Evolutionary conservation across 768 basidiomycete genomes (phyloP).

Genomic region (Pisolithus microcarpus): DNA sequence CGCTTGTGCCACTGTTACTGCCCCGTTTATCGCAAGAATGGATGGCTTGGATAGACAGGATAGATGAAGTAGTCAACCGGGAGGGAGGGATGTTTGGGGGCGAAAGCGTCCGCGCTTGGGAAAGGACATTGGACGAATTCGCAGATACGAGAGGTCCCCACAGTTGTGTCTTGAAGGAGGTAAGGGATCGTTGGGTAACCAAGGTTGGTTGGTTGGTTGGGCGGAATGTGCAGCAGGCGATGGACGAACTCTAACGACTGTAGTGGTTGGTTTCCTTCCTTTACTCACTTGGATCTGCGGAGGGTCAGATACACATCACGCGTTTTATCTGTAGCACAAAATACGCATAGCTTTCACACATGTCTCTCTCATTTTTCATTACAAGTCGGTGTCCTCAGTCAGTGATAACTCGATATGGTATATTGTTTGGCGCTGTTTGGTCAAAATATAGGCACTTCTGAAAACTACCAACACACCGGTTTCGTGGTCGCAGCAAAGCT

Average conservation of each 20-base stretch:
- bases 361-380: no score
- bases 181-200: conserved; percentile 60
- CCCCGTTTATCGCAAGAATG: conserved; percentile 68
- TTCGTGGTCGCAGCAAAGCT: no score
- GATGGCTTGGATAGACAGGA: conserved; percentile 65
- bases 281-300: no score
- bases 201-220: conserved; percentile 80
- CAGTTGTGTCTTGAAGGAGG: conserved; percentile 36
- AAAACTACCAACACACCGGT: no score
- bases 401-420: no score
- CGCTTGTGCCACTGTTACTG: conserved; percentile 50
- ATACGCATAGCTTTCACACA: no score
- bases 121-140: conserved; percentile 58
- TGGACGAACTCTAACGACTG: conserved; percentile 21
- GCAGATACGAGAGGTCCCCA: conserved; percentile 43
- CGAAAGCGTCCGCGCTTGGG: conserved; percentile 65
- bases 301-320: no score
- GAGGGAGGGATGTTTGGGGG: conserved; percentile 75
- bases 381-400: no score
- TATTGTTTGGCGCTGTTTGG: no score
- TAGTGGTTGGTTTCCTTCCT: neutral
- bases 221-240: conserved; percentile 23
- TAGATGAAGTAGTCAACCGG: conserved; percentile 64
- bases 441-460: no score
- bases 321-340: no score